These are phyloP conservation scores for Marasmius oreades DNA, from an alignment of 1,284 basidiomycete species.

Conservation along the genomic window DNA sequence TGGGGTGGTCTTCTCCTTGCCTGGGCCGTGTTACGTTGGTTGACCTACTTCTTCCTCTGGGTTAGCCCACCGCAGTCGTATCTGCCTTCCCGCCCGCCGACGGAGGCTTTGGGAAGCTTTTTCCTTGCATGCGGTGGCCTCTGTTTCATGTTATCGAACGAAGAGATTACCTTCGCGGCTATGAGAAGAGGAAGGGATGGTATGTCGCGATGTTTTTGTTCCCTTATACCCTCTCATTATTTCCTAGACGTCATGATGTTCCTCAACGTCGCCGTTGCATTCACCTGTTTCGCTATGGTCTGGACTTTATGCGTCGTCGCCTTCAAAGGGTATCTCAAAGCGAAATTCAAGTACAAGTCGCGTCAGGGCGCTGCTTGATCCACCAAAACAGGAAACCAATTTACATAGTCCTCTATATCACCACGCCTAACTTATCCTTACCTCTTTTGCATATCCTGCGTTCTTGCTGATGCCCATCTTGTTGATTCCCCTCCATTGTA, in stretches of 20 bases:
- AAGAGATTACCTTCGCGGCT: conserved; percentile 87
- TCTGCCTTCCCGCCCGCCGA: conserved; percentile 90
- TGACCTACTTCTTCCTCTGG: conserved; percentile 96
- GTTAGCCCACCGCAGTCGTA: conserved; percentile 72
- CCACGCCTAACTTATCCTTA: not conserved
- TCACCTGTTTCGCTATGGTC: conserved; percentile 80
- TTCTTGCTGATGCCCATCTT: not conserved
- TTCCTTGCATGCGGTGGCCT: conserved; percentile 87
- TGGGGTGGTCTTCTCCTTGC: conserved; percentile 92
- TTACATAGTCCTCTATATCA: not conserved
- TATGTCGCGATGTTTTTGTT: conserved; percentile 28
- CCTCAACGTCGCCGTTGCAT: conserved; percentile 73
- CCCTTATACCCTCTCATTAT: conserved; percentile 2
- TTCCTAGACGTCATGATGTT: conserved; percentile 79
- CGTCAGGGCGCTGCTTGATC: conserved; percentile 39
- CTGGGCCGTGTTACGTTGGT: conserved; percentile 72
- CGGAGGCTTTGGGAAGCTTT: conserved; percentile 87
- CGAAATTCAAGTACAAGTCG: conserved; percentile 37
- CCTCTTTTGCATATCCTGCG: no score
- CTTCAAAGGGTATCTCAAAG: conserved; percentile 77
- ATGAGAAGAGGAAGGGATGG: conserved; percentile 91
- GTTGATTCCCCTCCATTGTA: not conserved
- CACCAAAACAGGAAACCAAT: not conserved
- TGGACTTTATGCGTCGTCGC: conserved; percentile 73
- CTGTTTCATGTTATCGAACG: conserved; percentile 88